Base-by-base conservation (phyloP, 352 stramenopile genomes). In the Pythium pyrilobum region DNA sequence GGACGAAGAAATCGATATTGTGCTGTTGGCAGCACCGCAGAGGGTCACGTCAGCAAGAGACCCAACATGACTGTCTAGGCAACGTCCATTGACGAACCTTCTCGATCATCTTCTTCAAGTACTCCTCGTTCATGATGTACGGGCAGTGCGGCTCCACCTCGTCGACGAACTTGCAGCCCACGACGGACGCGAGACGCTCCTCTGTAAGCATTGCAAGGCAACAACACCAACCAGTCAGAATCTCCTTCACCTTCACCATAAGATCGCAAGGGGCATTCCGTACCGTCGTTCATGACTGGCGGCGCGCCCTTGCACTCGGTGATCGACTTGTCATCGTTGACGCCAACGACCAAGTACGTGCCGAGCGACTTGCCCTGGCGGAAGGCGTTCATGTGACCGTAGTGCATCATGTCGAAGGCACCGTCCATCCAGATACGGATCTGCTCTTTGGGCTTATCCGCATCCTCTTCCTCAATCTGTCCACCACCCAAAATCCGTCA, bases 351-450 rank as follows among this genome's bases (percentile, higher is more conserved):
- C 0, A 99, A 74, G 66, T 98, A 96, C 52, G 96, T 99, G 23
- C 96, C 96, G 5, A 99, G 77, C 9, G 95, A 87, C 41, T 89
- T 72, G 32, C 89, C 96, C 54, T 99, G 90, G 27, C 96, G 94
- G 79, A 99, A 99, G 10, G 96, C 97, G 74, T 99, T 99, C 96
- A 99, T 98, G 76, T 99, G 97, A 23, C 97, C 97, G 70, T 98
- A 99, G 72, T 99, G 97, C 92, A 99, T 98, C 79, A 99, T 96
- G 70, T 99, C 97, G 71, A 99, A 99, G 25, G 95, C 96, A 45
- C 97, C 97, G 60, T 99, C 97, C 89, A 99, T 98, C 82, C 97
- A 99, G 59, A 99, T 98, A 49, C 93, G 88, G 66, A 98, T 92
- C 69, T 98, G 77, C 49, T 96, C 76, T 63, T 88, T 89, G 20